Base-by-base conservation (phyloP, 805 yeast genomes). In the Saccharomycopsis guyanensis region DNA sequence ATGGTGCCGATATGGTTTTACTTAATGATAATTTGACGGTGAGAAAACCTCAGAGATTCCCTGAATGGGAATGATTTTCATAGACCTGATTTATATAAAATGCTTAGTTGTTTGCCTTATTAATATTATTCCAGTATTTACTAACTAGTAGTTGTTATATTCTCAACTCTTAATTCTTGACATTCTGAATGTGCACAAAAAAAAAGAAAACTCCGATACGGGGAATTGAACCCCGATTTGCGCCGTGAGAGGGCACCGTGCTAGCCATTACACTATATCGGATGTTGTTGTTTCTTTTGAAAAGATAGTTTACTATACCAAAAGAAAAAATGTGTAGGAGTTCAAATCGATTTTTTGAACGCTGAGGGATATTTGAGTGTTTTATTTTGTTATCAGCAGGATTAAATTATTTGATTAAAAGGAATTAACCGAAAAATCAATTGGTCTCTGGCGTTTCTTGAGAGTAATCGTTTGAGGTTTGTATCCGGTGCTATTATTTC, bases 1-100 rank as follows among this genome's bases (percentile, higher is more conserved):
- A 82, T 51, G 78, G 78, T 1, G 70, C 69, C 24, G 72, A 73
- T 50, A 66, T 73, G 33, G 66, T 76, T 16, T 66, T 73, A 55
- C 78, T 75, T 6, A 70, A 73, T 46, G 58, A 63, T 3, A 68
- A 64, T 22, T 69, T 68, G 10, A 67, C 73, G 1, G 57, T 60
- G 8, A 56, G 68, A 37, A 61, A 65, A 42, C 56, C 56, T 29
- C 59, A 69, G 16, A 56, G 63, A 12, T 57, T 69, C 42, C 61
- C 64, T 49, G 75, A 68, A 47, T 71, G 75, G 74, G 71, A 70
- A 45, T 70, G 2, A 29, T 16, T 12, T 23, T 19, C 7, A 36
- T 36, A 36, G 19, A 18, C 8, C 15, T 38, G 31, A 13, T 38
- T 18, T 36, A 5, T 29, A 18, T 32, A 10, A 33, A n/a, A 33